Conservation (phyloP, 495 filamentous ascomycete genomes). For the Rhypophila decipiens region DNA sequence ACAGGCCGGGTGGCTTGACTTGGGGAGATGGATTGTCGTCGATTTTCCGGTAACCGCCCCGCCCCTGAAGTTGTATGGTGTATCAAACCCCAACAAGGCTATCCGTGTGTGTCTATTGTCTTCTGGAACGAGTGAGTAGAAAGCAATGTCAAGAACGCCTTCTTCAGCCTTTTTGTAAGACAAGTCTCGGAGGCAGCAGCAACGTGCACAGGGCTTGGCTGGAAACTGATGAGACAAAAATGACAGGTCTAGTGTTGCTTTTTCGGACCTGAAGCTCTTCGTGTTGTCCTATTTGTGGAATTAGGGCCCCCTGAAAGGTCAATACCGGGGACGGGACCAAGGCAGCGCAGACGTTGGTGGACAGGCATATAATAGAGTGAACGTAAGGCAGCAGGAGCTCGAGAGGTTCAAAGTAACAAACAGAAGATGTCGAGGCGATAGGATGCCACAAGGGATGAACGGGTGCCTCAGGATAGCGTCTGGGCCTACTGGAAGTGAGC, state of each 20-base stretch:
- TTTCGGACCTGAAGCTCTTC: conserved; percentile 4
- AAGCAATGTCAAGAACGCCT: not conserved
- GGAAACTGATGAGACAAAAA: not conserved
- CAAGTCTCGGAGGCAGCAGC: conserved; percentile 2
- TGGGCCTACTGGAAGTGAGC: too few relatives aligned
- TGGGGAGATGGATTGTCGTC: not conserved
- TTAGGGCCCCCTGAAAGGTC: not conserved
- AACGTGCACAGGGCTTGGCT: not conserved
- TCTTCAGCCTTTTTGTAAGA: conserved; percentile 1
- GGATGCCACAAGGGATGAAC: too few relatives aligned
- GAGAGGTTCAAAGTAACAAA: too few relatives aligned
- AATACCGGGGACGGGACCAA: not conserved
- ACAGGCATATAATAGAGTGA: not conserved
- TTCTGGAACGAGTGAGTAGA: too few relatives aligned
- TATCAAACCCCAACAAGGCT: too few relatives aligned
- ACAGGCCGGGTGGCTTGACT: not conserved
- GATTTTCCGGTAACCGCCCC: not conserved
- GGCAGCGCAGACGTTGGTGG: not conserved
- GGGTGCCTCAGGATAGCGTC: too few relatives aligned
- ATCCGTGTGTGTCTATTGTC: too few relatives aligned
- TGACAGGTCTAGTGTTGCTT: not conserved
- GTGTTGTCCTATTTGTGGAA: not conserved
- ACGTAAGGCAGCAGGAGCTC: conserved; percentile 8
- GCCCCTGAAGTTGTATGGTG: not conserved
- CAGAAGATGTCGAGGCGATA: conserved; percentile 23